A percentile compares a stretch with the other conserved stretches of the same genome.
Evolutionary conservation across 805 yeast species (phyloP).

Genomic region (Myxozyma sirexii): DNA sequence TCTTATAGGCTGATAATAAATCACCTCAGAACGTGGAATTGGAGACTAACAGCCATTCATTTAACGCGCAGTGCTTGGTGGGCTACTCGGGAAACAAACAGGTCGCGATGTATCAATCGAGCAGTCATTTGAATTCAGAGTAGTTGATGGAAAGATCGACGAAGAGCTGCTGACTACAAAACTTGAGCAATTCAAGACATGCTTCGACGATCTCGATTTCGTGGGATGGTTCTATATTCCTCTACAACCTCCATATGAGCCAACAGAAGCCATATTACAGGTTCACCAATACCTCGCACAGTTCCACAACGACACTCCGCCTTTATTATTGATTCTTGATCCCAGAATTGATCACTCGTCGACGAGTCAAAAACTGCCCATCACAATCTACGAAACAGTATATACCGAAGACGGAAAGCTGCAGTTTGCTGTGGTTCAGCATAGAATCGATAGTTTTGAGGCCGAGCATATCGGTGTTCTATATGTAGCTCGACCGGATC

Average conservation of each 20-base stretch:
- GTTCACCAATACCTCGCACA: constrained; percentile 24
- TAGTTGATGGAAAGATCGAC: constrained; percentile 35
- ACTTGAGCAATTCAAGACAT: constrained; percentile 38
- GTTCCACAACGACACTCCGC: constrained; percentile 32
- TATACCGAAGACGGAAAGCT: constrained; percentile 21
- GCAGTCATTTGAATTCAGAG: constrained; percentile 41
- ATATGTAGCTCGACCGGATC: constrained; percentile 31
- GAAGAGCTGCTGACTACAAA: constrained; percentile 34
- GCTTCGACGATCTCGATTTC: constrained; percentile 41
- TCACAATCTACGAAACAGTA: constrained; percentile 27
- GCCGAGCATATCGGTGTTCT: constrained; percentile 34
- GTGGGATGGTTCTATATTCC: constrained; percentile 43
- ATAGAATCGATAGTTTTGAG: constrained; percentile 28
- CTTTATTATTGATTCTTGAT: constrained; percentile 23
- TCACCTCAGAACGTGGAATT: too few relatives aligned
- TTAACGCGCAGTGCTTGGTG: constrained; percentile 40
- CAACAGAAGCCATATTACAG: constrained; percentile 21
- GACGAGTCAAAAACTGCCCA: constrained; percentile 21
- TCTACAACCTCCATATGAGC: constrained; percentile 33
- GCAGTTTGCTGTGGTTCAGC: constrained; percentile 24
- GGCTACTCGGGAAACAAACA: constrained; percentile 40
- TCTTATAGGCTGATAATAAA: too few relatives aligned
- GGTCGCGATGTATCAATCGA: constrained; percentile 40
- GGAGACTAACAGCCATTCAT: too few relatives aligned
- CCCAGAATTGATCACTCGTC: constrained; percentile 2